Base-by-base conservation (phyloP, 208 protist species). In the Wallacemonas collosoma region DNA sequence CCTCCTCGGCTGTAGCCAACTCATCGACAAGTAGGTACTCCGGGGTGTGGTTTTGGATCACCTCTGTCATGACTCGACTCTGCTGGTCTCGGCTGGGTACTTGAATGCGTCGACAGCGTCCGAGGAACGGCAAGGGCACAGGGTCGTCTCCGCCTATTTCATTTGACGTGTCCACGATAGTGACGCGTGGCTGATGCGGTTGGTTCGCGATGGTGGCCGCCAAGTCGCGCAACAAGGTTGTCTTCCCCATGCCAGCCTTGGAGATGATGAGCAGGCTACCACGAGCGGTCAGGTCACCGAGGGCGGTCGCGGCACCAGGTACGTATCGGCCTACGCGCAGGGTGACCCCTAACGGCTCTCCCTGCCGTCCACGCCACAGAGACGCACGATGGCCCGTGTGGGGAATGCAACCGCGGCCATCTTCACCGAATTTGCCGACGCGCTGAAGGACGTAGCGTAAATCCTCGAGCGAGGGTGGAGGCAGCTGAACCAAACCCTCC, bases 21-120 rank as follows among this genome's bases (percentile, higher is more conserved):
- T 99, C 96, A 75, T 99, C 97, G 45, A 98, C 92, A 51, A 98
- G 77, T 70, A 99, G 82, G 53, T 90, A 93, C 64, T 98, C 88
- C 0, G 95, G 95, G 1, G 86, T 92, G 86, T 99, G 97, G 75
- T 99, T 98, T 74, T 98, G 93, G 26, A 99, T 85, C 41, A 95
- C 90, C 71, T 98, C 90, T 0, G 86, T 86, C 93, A 98, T 96
- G 26, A 93, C 67, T 5, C 71, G 40, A 43, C 83, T 74, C 75
- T 98, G 95, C 8, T 83, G 74, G 36, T 82, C 68, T 15, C 87
- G 85, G 8, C 66, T 62, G 3, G 83, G 79, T 39, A 98, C 94
- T 62, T 96, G 93, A 43, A 98, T 91, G 45, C 96, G 87, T 4
- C 97, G 85, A 50, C 94, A 95, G 8, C 80, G 76, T 2, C 95